phyloP scores from a whole-genome alignment of 2,329 filamentous ascomycete genomes.

The Talaromyces sp. region DNA sequence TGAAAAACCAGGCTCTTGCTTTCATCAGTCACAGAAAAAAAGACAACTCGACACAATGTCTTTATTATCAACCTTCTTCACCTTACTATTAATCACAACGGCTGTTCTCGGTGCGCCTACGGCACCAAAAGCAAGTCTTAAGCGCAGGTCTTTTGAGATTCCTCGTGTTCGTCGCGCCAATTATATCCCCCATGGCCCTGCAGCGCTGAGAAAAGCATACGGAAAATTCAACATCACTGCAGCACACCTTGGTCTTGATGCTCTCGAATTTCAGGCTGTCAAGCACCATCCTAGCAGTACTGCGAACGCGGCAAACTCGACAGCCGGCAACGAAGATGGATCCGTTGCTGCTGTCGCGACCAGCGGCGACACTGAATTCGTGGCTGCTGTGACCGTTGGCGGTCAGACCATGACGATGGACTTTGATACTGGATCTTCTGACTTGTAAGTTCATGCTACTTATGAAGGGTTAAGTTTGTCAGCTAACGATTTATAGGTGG shows the following conservation, averaged over 20 bases:
- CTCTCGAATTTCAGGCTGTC: slow-evolving; percentile 34
- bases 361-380: slow-evolving; percentile 65
- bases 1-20: not conserved
- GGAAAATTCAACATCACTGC: slow-evolving; percentile 61
- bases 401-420: slow-evolving; percentile 66
- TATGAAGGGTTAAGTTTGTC: not conserved
- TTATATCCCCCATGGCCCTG: slow-evolving; percentile 57
- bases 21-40: not conserved
- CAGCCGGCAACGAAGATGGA: slow-evolving; percentile 3
- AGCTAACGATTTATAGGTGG: slow-evolving; percentile 49
- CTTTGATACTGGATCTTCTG: slow-evolving; percentile 73
- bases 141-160: slow-evolving; percentile 57
- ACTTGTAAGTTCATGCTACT: slow-evolving; percentile 49
- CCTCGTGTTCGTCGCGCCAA: slow-evolving; percentile 55
- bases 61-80: slow-evolving; percentile 25
- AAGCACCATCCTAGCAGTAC: slow-evolving; percentile 18
- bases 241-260: slow-evolving; percentile 39
- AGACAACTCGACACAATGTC: slow-evolving; percentile 25
- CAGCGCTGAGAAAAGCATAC: slow-evolving; percentile 63
- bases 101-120: slow-evolving; percentile 33
- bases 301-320: slow-evolving; percentile 14
- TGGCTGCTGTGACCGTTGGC: slow-evolving; percentile 66
- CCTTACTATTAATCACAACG: slow-evolving; percentile 31
- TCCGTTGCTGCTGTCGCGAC: slow-evolving; percentile 54
- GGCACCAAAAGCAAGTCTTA: slow-evolving; percentile 22